Conservation (phyloP, 495 filamentous ascomycete species). For the Neurospora sublineolata region DNA sequence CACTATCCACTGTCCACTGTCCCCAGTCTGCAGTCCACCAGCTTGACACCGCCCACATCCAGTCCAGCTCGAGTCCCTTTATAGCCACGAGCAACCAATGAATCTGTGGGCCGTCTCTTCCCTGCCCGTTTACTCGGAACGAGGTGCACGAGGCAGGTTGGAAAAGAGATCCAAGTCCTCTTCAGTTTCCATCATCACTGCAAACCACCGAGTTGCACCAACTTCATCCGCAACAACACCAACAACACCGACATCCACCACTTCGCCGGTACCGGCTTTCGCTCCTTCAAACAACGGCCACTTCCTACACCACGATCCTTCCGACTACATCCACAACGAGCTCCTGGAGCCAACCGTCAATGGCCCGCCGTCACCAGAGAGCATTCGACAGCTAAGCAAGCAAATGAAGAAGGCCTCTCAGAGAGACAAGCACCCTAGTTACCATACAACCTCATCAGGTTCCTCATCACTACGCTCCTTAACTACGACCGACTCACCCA, state of each 20-base stretch:
- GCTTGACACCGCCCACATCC: conserved; percentile 1
- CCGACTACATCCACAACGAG: conserved; percentile 16
- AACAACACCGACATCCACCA: conserved; percentile 1
- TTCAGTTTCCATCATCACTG: neutral
- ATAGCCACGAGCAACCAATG: conserved; percentile 14
- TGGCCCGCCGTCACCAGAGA: conserved; percentile 43
- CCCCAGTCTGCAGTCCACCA: neutral
- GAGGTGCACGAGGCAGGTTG: conserved; percentile 10
- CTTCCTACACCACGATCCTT: conserved; percentile 9
- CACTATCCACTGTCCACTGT: neutral
- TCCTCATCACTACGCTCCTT: conserved; percentile 35
- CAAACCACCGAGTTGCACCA: neutral
- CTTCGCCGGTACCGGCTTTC: conserved; percentile 6
- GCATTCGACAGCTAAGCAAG: conserved; percentile 39
- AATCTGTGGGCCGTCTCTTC: conserved; percentile 25
- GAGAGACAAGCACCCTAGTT: conserved; percentile 31
- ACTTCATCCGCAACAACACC: neutral
- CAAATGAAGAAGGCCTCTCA: conserved; percentile 37
- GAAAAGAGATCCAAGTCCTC: conserved; percentile 11
- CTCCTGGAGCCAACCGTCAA: conserved; percentile 39
- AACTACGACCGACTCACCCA: conserved; percentile 24
- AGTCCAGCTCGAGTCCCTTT: neutral
- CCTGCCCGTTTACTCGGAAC: conserved; percentile 21
- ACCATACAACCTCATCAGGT: conserved; percentile 36
- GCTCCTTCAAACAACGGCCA: neutral